A percentile compares a stretch with the other conserved stretches of the same genome.
Conservation (phyloP, 208 protist genomes). For the Strigomonas galati region DNA sequence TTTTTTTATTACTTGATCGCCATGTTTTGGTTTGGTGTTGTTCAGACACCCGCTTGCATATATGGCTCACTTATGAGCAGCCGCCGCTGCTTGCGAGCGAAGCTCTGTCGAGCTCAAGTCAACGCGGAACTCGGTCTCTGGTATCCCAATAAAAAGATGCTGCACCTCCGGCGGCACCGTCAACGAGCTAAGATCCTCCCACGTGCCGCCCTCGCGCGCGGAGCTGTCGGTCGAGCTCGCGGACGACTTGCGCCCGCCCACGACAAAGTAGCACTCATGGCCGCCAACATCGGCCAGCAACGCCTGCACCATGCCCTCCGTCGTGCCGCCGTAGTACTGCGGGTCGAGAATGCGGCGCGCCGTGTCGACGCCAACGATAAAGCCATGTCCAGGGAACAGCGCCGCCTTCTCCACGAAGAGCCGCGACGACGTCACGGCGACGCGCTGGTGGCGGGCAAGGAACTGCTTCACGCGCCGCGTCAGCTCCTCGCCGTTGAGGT, state of each 20-base stretch:
- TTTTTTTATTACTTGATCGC: too few species aligned
- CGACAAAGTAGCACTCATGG: constrained; percentile 42
- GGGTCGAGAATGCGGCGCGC: constrained; percentile 59
- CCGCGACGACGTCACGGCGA: constrained; percentile 51
- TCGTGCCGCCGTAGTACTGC: constrained; percentile 50
- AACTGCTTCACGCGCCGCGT: constrained; percentile 49
- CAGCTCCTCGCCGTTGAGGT: constrained; percentile 29
- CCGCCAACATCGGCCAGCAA: constrained; percentile 23
- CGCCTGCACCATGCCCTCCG: constrained; percentile 28
- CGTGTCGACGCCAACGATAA: constrained; percentile 77
- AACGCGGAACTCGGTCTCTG: constrained; percentile 47
- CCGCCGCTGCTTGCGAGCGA: constrained; percentile 15
- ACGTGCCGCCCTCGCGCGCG: constrained; percentile 10
- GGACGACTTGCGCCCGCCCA: constrained; percentile 23
- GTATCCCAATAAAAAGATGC: constrained; percentile 52
- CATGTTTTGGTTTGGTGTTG: background rate
- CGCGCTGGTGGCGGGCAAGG: constrained; percentile 34
- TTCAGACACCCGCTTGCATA: background rate
- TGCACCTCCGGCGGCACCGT: constrained; percentile 30
- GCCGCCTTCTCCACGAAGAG: constrained; percentile 66
- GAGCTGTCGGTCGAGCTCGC: constrained; percentile 6
- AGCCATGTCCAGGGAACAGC: constrained; percentile 60
- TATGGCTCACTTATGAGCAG: too few species aligned
- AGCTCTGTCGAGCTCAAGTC: constrained; percentile 75
- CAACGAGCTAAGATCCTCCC: constrained; percentile 42